These are phyloP conservation scores for Chaetomiaceae sp. DNA, from an alignment of 2,329 filamentous ascomycete species.

Conservation along the genomic window DNA sequence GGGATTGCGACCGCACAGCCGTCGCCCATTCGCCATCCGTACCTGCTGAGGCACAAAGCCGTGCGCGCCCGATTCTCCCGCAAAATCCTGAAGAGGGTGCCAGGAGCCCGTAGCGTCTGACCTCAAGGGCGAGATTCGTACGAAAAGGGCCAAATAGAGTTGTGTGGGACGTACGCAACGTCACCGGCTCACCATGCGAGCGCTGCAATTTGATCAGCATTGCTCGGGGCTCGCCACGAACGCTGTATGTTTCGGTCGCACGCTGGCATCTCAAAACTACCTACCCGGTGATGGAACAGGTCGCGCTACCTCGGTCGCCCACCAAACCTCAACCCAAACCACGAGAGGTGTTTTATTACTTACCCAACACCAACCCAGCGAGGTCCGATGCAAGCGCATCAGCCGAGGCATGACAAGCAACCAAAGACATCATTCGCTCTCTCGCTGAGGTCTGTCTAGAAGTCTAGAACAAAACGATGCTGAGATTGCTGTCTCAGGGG, in stretches of 20 bases:
- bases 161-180: background rate
- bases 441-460: background rate
- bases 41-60: too few species aligned
- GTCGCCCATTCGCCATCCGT: too few species aligned
- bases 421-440: too few species aligned
- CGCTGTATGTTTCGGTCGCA: constrained; percentile 6
- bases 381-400: background rate
- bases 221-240: background rate
- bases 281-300: background rate
- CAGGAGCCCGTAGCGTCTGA: too few species aligned
- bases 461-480: constrained; percentile 1
- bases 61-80: too few species aligned
- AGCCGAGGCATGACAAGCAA: too few species aligned
- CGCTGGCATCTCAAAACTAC: constrained; percentile 2
- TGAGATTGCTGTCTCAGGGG: background rate
- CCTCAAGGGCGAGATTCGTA: too few species aligned
- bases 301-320: background rate
- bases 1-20: too few species aligned
- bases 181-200: background rate
- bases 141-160: too few species aligned
- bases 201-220: constrained; percentile 9
- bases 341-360: background rate
- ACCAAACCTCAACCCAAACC: background rate
- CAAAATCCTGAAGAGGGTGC: too few species aligned
- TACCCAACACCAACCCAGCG: background rate